A percentile compares a stretch with the other conserved stretches of the same genome.
These are phyloP conservation scores for Dipodascus albidus DNA, from an alignment of 805 yeast species.

Conservation along the genomic window DNA sequence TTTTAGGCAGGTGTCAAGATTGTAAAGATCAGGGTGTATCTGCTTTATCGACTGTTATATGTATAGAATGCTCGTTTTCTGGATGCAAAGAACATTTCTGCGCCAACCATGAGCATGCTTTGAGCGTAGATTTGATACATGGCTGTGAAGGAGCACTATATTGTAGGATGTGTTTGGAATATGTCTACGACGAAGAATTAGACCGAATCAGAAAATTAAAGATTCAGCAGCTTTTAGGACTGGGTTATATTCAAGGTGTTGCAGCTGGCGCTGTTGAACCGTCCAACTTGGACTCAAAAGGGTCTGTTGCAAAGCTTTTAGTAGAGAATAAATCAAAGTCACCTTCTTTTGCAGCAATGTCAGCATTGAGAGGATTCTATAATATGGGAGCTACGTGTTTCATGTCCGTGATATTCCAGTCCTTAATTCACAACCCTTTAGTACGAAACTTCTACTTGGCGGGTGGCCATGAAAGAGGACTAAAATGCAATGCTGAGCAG, in stretches of 20 bases:
- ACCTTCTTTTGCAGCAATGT: slow-evolving; percentile 31
- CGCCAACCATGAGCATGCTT: slow-evolving; percentile 19
- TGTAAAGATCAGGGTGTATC: slow-evolving; percentile 4
- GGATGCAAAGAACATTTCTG: slow-evolving; percentile 12
- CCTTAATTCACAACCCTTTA: slow-evolving; percentile 82
- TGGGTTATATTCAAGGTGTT: slow-evolving; percentile 5
- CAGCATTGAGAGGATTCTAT: slow-evolving; percentile 81
- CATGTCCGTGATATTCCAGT: slow-evolving; percentile 87
- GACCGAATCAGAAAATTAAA: slow-evolving; percentile 36
- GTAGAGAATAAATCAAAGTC: slow-evolving; percentile 2
- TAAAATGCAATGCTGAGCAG: slow-evolving; percentile 21
- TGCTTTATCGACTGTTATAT: slow-evolving; percentile 5
- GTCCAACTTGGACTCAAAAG: not conserved
- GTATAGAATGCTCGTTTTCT: slow-evolving; percentile 13
- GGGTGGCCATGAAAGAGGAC: slow-evolving; percentile 55
- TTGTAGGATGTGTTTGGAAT: slow-evolving; percentile 72
- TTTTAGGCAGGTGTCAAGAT: slow-evolving; percentile 5
- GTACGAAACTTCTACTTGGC: slow-evolving; percentile 66
- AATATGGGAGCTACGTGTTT: slow-evolving; percentile 97
- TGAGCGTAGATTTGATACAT: slow-evolving; percentile 52
- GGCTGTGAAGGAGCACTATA: slow-evolving; percentile 46
- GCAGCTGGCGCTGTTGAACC: not conserved
- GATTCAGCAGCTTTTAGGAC: slow-evolving; percentile 5
- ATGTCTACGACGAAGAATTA: slow-evolving; percentile 48
- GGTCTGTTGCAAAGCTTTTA: not conserved